Conservation (phyloP, 805 yeast genomes). For the Ogataea pini region DNA sequence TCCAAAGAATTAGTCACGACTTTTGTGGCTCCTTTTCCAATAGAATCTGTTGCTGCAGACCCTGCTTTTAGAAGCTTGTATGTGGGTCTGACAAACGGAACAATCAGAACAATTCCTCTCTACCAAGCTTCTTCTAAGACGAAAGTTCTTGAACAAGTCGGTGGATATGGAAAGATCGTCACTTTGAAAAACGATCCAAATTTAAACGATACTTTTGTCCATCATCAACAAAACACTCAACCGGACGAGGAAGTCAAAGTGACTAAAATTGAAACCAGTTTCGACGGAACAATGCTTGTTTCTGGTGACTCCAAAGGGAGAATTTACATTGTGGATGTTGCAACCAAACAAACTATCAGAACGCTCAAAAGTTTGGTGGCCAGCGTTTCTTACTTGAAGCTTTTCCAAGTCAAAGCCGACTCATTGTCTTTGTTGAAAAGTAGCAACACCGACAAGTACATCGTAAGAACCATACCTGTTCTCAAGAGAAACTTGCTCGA, state of each 20-base stretch:
- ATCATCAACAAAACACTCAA: slow-evolving; percentile 39
- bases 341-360: slow-evolving; percentile 66
- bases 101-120: slow-evolving; percentile 56
- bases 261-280: slow-evolving; percentile 56
- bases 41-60: slow-evolving; percentile 63
- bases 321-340: slow-evolving; percentile 66
- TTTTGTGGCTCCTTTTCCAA: slow-evolving; percentile 62
- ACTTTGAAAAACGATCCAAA: slow-evolving; percentile 54
- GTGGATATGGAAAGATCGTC: slow-evolving; percentile 54
- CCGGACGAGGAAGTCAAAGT: slow-evolving; percentile 38
- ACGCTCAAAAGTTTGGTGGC: slow-evolving; percentile 44
- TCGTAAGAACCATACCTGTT: slow-evolving; percentile 53
- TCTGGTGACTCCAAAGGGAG: slow-evolving; percentile 78
- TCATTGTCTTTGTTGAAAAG: slow-evolving; percentile 18
- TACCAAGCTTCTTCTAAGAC: slow-evolving; percentile 39
- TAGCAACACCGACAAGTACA: slow-evolving; percentile 34
- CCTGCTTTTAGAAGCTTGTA: slow-evolving; percentile 78
- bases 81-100: slow-evolving; percentile 67
- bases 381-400: slow-evolving; percentile 27
- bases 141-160: slow-evolving; percentile 54
- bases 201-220: slow-evolving; percentile 51
- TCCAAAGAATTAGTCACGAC: slow-evolving; percentile 57
- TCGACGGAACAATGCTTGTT: slow-evolving; percentile 72
- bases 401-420: slow-evolving; percentile 21
- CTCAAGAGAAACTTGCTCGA: slow-evolving; percentile 61